Base-by-base conservation (phyloP, 371 early-diverging fungal species). In the Apophysomyces elegans region DNA sequence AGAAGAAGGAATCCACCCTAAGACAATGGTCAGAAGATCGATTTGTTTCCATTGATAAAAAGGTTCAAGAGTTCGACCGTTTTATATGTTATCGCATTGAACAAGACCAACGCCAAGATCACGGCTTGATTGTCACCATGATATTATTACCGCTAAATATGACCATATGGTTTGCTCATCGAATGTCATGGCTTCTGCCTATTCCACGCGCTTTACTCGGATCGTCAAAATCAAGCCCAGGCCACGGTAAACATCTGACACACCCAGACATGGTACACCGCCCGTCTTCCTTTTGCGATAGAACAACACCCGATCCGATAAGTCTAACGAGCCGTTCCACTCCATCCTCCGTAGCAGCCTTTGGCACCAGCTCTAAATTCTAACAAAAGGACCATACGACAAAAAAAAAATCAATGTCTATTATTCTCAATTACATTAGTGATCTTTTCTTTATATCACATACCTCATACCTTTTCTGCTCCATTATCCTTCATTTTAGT, bases 11-110 rank as follows among this genome's bases (percentile, higher is more conserved):
- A 66, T 69, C 59, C 16, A 60, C 71, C 21, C 65, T 87, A 18
- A 77, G 86, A 32, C 74, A 78, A 9, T 88, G 85, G 78, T 78
- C 87, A 7, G 86, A 88, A 43, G 84, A 85, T 26, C 73, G 81
- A 8, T 86, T 88, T 45, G 67, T 79, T 4, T 68, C 65, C 43
- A 73, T 88, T 7, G 86, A 88, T 13, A 73, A 81, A 58, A 87
- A 86, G 64, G 65, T 87, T 26, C 79, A 76, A 36, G 87, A 86
- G 57, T 86, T 83, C 64, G 89, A 88, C 61, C 76, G 77, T 0
- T 75, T 79, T 46, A 80, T 87, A 44, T 75, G 84, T 32, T 85
- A 84, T 61, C 80, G 82, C 14, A 75, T 88, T 37, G 87, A 87
- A 57, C 83, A 86, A 68, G 80, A 86, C 35, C 76, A 72, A 46